phyloP scores from a whole-genome alignment of 2,329 filamentous ascomycete genomes.

The Periconia sp. region DNA sequence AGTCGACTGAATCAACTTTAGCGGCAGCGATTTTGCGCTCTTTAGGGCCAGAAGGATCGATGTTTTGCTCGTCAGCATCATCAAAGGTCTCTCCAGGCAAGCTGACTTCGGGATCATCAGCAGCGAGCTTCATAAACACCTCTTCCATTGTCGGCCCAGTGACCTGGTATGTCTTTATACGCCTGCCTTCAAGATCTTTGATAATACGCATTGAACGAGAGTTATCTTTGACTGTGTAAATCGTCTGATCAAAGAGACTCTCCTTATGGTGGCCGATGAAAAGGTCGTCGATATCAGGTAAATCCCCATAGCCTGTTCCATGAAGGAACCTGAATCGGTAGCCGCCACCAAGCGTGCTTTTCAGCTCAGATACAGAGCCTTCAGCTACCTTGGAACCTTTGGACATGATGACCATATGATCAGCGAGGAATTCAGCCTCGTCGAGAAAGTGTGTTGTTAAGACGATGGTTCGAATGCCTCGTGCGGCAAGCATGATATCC shows the following conservation, averaged over 20 bases:
- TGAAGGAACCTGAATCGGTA: constrained; percentile 67
- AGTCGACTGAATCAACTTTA: constrained; percentile 3
- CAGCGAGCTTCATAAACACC: constrained; percentile 78
- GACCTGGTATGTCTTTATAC: constrained; percentile 77
- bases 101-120: constrained; percentile 63
- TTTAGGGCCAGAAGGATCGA: constrained; percentile 23
- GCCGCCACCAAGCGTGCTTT: constrained; percentile 77
- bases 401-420: constrained; percentile 83
- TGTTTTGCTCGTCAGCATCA: constrained; percentile 4
- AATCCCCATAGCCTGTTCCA: constrained; percentile 26
- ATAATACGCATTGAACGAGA: constrained; percentile 72
- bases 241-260: constrained; percentile 66
- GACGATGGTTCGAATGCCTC: constrained; percentile 80
- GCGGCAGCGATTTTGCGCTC: constrained; percentile 17
- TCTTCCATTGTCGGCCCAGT: constrained; percentile 89
- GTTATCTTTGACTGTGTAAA: constrained; percentile 74
- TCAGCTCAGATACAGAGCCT: constrained; percentile 82
- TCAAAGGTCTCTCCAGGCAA: constrained; percentile 1
- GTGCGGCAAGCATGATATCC: constrained; percentile 85
- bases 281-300: constrained; percentile 19
- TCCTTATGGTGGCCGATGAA: constrained; percentile 14
- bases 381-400: constrained; percentile 79
- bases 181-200: constrained; percentile 66
- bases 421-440: constrained; percentile 84
- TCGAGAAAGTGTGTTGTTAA: constrained; percentile 90